phyloP scores from a whole-genome alignment of 352 stramenopile genomes.

The Hyaloperonospora arabidopsidis region DNA sequence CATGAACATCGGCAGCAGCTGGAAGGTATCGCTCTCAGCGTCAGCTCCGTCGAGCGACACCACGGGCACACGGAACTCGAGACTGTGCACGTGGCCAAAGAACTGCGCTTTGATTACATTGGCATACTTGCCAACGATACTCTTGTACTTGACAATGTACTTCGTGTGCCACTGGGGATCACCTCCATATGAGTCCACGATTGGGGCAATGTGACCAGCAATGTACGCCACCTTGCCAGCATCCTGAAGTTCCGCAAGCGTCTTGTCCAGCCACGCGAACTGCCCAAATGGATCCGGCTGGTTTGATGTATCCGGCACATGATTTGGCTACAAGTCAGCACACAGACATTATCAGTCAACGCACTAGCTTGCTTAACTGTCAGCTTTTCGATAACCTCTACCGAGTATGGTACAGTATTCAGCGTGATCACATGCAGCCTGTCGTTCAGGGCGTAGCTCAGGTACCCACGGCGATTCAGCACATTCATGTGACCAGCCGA shows the following conservation, averaged over 20 bases:
- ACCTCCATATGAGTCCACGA: conserved; percentile 85
- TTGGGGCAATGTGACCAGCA: conserved; percentile 86
- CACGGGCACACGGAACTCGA: conserved; percentile 84
- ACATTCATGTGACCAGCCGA: conserved; percentile 45
- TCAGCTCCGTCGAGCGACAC: conserved; percentile 14
- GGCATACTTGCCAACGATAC: conserved; percentile 60
- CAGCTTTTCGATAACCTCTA: conserved; percentile 17
- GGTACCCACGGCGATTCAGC: conserved; percentile 58
- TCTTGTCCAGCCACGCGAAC: conserved; percentile 85
- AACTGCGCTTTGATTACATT: conserved; percentile 82
- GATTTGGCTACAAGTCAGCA: conserved; percentile 41
- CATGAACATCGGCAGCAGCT: conserved; percentile 74
- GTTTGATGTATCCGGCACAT: conserved; percentile 63
- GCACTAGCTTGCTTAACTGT: not conserved
- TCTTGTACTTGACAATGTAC: conserved; percentile 83
- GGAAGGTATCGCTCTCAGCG: conserved; percentile 15
- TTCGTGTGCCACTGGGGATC: conserved; percentile 83
- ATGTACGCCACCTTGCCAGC: conserved; percentile 74
- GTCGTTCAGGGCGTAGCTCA: conserved; percentile 55
- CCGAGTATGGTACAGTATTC: conserved; percentile 83
- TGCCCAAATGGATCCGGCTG: conserved; percentile 84
- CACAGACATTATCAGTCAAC: not conserved
- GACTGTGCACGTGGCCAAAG: conserved; percentile 89
- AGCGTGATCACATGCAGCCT: conserved; percentile 68
- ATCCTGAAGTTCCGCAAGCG: conserved; percentile 43